Evolutionary conservation across 2,329 filamentous ascomycete genomes (phyloP).

Genomic region (Phaeosphaeria sp.): DNA sequence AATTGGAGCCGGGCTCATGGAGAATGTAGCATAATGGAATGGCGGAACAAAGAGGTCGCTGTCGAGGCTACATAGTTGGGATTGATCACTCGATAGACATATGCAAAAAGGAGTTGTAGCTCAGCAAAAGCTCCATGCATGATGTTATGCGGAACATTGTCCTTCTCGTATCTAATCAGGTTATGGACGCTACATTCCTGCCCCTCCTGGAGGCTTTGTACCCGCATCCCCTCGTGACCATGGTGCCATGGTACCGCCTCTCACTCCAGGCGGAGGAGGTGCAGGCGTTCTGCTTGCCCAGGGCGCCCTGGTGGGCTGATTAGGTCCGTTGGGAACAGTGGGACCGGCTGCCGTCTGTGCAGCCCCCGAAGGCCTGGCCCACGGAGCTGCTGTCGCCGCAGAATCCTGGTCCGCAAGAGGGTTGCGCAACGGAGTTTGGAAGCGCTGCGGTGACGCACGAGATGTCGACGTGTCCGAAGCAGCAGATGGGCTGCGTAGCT

Average conservation of each 20-base stretch:
- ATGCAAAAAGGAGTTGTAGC: too few species aligned
- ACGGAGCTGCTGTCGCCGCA: conserved; percentile 14
- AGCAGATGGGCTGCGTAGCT: conserved; percentile 21
- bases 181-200: neutral
- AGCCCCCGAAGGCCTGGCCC: conserved; percentile 9
- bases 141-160: too few species aligned
- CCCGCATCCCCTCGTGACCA: conserved; percentile 24
- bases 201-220: conserved; percentile 5
- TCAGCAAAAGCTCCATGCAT: too few species aligned
- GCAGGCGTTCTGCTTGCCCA: conserved; percentile 32
- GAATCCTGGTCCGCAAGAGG: conserved; percentile 3
- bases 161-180: too few species aligned
- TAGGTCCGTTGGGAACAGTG: conserved; percentile 32
- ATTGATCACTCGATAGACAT: neutral
- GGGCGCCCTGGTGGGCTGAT: conserved; percentile 43
- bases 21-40: conserved; percentile 50
- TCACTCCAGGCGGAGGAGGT: conserved; percentile 20
- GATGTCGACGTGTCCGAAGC: conserved; percentile 7
- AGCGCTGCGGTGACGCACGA: conserved; percentile 6
- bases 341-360: conserved; percentile 11
- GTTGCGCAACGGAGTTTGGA: conserved; percentile 31
- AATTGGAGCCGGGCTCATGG: conserved; percentile 84
- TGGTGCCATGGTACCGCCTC: conserved; percentile 30
- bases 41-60: too few species aligned
- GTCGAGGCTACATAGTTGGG: neutral